Evolutionary conservation across 345 rosid genomes (phyloP).

Genomic region (Cochlearia excelsa): DNA sequence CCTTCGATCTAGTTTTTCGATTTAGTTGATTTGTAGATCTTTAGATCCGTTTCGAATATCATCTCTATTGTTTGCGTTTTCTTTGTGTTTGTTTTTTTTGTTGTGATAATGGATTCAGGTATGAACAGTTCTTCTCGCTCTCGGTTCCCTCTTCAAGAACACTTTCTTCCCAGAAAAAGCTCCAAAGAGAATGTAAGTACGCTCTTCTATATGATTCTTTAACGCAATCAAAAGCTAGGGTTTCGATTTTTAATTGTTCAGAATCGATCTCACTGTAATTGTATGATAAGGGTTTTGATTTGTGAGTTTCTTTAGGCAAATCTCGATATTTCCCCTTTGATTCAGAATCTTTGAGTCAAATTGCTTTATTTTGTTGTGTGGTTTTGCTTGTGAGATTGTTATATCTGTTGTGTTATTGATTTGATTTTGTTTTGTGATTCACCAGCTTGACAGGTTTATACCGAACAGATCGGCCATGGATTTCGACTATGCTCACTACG

Average conservation of each 20-base stretch:
- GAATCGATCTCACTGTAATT: background rate
- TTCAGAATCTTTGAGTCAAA: no score
- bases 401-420: background rate
- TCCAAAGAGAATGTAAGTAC: constrained; percentile 46
- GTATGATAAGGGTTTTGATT: background rate
- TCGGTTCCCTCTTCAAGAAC: constrained; percentile 48
- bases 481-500: constrained; percentile 60
- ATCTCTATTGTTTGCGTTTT: background rate
- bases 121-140: constrained; percentile 32
- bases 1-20: constrained; percentile 12
- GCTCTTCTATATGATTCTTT: background rate
- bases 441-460: constrained; percentile 68
- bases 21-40: background rate
- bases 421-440: constrained; percentile 6
- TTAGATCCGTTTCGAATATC: constrained; percentile 7
- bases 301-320: background rate
- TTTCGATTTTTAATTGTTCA: background rate
- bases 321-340: no score
- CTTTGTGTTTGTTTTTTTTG: constrained; percentile 12
- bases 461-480: constrained; percentile 79
- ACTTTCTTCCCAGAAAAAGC: constrained; percentile 38
- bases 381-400: no score
- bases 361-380: no score
- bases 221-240: background rate
- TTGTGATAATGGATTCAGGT: constrained; percentile 33